Percentiles rank a stretch among this genome's conserved stretches.
Conservation (phyloP, 257 asterid genomes). For the Solanum rostratum region DNA sequence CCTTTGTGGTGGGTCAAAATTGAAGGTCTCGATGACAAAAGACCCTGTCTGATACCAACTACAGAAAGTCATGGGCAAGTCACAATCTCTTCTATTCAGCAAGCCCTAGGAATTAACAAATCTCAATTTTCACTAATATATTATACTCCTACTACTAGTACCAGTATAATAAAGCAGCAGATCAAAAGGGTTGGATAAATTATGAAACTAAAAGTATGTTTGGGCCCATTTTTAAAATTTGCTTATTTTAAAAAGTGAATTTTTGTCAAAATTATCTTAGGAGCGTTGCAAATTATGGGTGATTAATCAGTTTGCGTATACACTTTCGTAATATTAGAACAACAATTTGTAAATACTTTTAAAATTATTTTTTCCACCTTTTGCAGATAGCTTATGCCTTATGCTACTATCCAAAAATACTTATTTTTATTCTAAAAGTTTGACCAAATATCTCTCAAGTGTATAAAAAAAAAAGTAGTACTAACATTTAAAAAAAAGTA, state of each 20-base stretch:
- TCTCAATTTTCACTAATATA: not conserved
- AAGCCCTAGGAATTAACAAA: conserved; percentile 26
- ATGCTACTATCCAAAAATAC: not conserved
- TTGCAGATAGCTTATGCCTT: not conserved
- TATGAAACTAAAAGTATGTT: not conserved
- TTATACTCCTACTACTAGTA: not conserved
- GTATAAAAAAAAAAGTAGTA: not conserved
- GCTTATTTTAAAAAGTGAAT: not conserved
- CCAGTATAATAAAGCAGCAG: not conserved
- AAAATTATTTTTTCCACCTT: no score
- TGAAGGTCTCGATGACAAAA: conserved; percentile 16
- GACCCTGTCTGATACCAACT: conserved; percentile 9
- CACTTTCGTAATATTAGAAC: not conserved
- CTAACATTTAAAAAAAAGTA: no score
- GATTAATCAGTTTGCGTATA: not conserved
- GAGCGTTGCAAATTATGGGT: not conserved
- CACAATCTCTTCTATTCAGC: conserved; percentile 11
- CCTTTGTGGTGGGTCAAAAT: conserved; percentile 16
- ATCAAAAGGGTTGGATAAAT: not conserved
- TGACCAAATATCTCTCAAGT: not conserved
- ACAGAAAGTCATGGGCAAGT: conserved; percentile 4
- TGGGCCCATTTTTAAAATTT: not conserved
- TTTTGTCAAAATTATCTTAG: not conserved
- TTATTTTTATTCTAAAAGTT: not conserved
- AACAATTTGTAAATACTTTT: not conserved